Evolutionary conservation across 768 basidiomycete species (phyloP).

Genomic region (Lactarius vividus): DNA sequence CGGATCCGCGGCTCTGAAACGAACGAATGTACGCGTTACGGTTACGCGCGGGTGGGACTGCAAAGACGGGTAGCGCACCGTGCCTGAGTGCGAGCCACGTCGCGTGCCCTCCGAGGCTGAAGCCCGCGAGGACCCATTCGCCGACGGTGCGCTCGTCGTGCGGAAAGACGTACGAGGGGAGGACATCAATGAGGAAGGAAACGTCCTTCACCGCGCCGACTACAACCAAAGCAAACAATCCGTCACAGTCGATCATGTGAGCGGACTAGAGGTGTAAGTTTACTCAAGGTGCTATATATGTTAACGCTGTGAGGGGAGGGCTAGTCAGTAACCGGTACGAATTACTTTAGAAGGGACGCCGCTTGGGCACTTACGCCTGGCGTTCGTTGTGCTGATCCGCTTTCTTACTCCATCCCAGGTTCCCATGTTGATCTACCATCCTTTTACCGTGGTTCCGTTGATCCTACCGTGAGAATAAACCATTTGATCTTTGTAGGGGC

Average conservation of each 20-base stretch:
- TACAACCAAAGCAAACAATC: constrained; percentile 25
- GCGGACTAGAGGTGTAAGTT: constrained; percentile 12
- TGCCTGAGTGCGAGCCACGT: constrained; percentile 67
- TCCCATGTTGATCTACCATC: constrained; percentile 37
- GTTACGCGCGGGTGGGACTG: not conserved
- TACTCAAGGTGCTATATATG: constrained; percentile 49
- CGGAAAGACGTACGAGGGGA: constrained; percentile 74
- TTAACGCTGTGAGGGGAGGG: constrained; percentile 37
- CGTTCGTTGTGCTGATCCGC: constrained; percentile 39
- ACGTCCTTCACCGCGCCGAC: constrained; percentile 73
- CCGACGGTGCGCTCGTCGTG: constrained; percentile 54
- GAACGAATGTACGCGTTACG: not conserved
- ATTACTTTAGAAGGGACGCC: not conserved
- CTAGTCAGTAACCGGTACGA: constrained; percentile 19
- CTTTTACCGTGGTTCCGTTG: constrained; percentile 53
- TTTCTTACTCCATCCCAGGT: constrained; percentile 39
- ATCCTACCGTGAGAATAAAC: constrained; percentile 36
- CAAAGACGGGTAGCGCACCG: constrained; percentile 39
- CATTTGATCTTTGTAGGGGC: not conserved
- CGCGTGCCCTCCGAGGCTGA: constrained; percentile 83
- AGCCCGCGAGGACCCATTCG: constrained; percentile 70
- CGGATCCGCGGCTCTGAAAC: constrained; percentile 42
- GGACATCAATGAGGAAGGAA: constrained; percentile 76
- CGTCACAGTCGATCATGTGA: not conserved
- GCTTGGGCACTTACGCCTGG: constrained; percentile 39